phyloP scores from a whole-genome alignment of 202 grass and related monocot species.

The Setaria viridis region DNA sequence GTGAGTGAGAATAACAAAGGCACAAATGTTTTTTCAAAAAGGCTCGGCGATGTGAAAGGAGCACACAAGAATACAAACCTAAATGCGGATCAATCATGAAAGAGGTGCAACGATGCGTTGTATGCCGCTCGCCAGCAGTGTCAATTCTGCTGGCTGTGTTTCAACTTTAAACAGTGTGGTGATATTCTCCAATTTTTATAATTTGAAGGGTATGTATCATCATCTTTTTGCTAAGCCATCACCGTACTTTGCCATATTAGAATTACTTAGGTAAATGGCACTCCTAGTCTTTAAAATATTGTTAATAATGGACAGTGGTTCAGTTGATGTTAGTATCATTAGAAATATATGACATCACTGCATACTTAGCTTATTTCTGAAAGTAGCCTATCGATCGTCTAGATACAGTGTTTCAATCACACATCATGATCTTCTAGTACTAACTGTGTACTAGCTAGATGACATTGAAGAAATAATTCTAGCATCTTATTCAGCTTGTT shows the following conservation, averaged over 20 bases:
- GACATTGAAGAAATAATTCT: background rate
- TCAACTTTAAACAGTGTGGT: conserved; percentile 35
- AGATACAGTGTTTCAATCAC: conserved; percentile 11
- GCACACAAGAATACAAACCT: conserved; percentile 29
- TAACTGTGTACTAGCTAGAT: conserved; percentile 17
- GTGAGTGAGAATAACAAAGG: conserved; percentile 11
- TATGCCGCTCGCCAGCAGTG: conserved; percentile 20
- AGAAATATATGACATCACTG: background rate
- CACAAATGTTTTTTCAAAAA: conserved; percentile 31
- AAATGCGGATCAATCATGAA: conserved; percentile 18
- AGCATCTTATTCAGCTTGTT: background rate
- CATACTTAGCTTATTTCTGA: background rate
- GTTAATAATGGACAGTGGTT: background rate
- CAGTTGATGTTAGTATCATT: background rate
- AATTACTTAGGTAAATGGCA: background rate
- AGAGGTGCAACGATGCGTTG: conserved; percentile 4
- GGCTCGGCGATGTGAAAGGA: conserved; percentile 9
- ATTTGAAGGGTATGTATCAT: conserved; percentile 4
- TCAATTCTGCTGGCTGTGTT: conserved; percentile 36
- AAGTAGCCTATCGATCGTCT: background rate
- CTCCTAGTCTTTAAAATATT: background rate
- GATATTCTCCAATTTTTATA: conserved; percentile 9
- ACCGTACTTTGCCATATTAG: background rate
- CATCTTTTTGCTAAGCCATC: background rate
- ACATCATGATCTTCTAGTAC: background rate